These are phyloP conservation scores for Penicillium cinerascens DNA, from an alignment of 495 filamentous ascomycete species.

Conservation along the genomic window DNA sequence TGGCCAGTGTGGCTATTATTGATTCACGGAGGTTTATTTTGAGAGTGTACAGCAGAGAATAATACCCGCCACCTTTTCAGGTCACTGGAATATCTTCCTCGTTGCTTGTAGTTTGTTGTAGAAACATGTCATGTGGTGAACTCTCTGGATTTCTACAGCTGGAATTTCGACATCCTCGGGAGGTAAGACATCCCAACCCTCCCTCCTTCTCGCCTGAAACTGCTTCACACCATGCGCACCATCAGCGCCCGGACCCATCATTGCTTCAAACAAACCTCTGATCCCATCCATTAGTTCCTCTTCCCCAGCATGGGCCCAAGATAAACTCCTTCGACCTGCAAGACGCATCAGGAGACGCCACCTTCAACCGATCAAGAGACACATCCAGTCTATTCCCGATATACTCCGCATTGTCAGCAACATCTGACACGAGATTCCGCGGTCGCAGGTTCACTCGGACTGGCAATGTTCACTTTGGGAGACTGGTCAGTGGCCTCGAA, in stretches of 20 bases:
- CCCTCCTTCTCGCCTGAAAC: constrained; percentile 17
- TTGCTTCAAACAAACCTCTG: constrained; percentile 13
- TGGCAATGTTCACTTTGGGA: constrained; percentile 36
- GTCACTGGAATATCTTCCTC: not conserved
- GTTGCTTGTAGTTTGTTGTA: not conserved
- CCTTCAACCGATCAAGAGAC: constrained; percentile 10
- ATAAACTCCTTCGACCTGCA: constrained; percentile 26
- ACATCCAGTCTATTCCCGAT: constrained; percentile 4
- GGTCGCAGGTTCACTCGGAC: constrained; percentile 29
- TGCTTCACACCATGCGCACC: constrained; percentile 19
- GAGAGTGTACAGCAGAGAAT: constrained; percentile 17
- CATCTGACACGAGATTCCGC: constrained; percentile 16
- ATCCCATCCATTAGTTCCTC: constrained; percentile 17
- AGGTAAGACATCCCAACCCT: constrained; percentile 20
- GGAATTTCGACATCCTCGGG: not conserved
- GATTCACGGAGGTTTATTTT: constrained; percentile 6
- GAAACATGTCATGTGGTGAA: not conserved
- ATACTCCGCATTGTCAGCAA: constrained; percentile 6
- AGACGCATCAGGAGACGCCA: constrained; percentile 17
- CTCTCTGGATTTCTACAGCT: not conserved
- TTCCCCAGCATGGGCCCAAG: constrained; percentile 14
- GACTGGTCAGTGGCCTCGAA: constrained; percentile 31
- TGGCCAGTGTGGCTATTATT: not conserved
- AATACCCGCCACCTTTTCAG: constrained; percentile 6
- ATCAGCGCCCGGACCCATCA: constrained; percentile 22